Base-by-base conservation (phyloP, 202 grass and related monocot genomes). In the Setaria viridis region DNA sequence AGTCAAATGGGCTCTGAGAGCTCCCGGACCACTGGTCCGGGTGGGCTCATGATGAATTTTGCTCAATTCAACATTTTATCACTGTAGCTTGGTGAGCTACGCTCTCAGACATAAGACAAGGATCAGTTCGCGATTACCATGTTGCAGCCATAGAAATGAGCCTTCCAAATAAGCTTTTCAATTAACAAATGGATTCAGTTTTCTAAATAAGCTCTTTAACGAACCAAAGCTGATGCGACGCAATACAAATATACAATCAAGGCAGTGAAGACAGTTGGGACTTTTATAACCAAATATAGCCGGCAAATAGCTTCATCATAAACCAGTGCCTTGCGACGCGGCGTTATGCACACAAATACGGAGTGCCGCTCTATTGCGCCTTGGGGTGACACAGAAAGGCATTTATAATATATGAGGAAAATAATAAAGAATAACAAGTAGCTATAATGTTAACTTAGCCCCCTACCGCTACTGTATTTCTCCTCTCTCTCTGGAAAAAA, bases 381-480 rank as follows among this genome's bases (percentile, higher is more conserved):
- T 47, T 80, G 12, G 16, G 34, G 54, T 60, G 21, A 59, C 12
- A 12, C 12, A 14, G 48, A 13, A 12, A 49, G 13, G 48, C 48
- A 50, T 50, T 50, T 50, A 50, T 14, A 50, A 50, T 50, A 50
- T 50, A 15, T 11, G 30, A 62, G 13, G 34, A n/a, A 54, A 84
- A 56, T 9, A 90, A 69, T 46, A 87, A 68, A 82, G 39, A 72
- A 73, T 60, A 60, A 25, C 11, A 34, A 60, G 80, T 46, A 34
- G 58, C 42, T 70, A 72, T 60, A 72, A 60, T n/a, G 11, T 84
- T 84, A n/a, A 74, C 56, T 79, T 74, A 46, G 15, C 25, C 25
- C 69, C 53, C 80, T 84, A 84, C 16, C 70, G 60, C 63, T 53
- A 71, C 25, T 50, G 29, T 2, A 45, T 15, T 48, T 83, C 33